A percentile compares a stretch with the other conserved stretches of the same genome.
phyloP scores from a whole-genome alignment of 2,329 filamentous ascomycete species.

The Bipolaris gigantea region DNA sequence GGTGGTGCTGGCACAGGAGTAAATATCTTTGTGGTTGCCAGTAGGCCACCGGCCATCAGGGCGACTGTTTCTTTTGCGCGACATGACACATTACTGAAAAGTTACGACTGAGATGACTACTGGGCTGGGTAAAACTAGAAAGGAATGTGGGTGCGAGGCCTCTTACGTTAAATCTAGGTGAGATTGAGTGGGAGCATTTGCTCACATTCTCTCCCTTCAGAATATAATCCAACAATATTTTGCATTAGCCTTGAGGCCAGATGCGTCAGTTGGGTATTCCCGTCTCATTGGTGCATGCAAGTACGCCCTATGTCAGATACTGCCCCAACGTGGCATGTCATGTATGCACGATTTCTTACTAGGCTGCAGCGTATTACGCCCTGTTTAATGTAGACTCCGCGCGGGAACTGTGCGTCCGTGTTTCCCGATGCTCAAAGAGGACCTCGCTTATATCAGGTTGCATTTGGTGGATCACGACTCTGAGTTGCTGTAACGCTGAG shows the following conservation, averaged over 20 bases:
- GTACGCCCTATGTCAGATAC: background rate
- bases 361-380: slow-evolving; percentile 3
- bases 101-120: slow-evolving; percentile 5
- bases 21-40: background rate
- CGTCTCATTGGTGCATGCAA: slow-evolving; percentile 6
- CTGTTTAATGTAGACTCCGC: background rate
- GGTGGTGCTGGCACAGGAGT: background rate
- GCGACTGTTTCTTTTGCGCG: background rate
- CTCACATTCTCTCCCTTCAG: slow-evolving; percentile 6
- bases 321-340: background rate
- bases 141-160: background rate
- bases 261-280: slow-evolving; percentile 5
- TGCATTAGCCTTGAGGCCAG: slow-evolving; percentile 6
- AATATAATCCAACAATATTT: slow-evolving; percentile 9
- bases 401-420: background rate
- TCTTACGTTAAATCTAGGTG: background rate
- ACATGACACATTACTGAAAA: slow-evolving; percentile 5
- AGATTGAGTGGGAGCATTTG: slow-evolving; percentile 8
- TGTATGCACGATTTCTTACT: slow-evolving; percentile 1
- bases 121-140: background rate
- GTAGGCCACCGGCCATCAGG: background rate
- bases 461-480: background rate
- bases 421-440: background rate
- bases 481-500: background rate
- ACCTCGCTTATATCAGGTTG: background rate